Base-by-base conservation (phyloP, 148 eudicot genomes). In the Rhododendron ferrugineum region DNA sequence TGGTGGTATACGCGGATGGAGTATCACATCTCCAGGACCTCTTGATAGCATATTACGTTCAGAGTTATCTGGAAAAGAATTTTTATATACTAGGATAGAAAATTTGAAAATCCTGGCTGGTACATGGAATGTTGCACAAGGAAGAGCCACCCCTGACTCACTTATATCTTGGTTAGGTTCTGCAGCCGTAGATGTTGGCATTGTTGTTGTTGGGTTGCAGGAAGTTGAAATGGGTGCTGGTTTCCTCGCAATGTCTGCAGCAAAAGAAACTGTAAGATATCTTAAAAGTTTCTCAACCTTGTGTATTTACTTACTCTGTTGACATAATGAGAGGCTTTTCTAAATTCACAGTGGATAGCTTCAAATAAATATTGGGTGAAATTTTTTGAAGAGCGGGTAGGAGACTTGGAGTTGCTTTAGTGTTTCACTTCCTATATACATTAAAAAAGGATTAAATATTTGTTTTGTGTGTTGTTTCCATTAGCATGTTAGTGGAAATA, bases 171-270 rank as follows among this genome's bases (percentile, higher is more conserved):
- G 99, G 99, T 80, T 97, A 84, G 98, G 96, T 74, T 92, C 93
- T 85, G 93, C 94, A 6, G 95, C 96, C 64, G 88, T 91, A 54
- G 94, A 93, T 88, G 92, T 89, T 86, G 94, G 91, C 78, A 87
- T 97, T 85, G 90, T 97, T 78, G 92, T 92, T 84, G 98, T 93
- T 85, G 99, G 99, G 73, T 90, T 95, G 72, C 99, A 97, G 92
- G 99, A 97, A 91, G 92, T 97, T 84, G 99, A 97, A 92, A 97
- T 97, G 99, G 98, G 99, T 86, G 99, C 99, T 84, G 99, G 99
- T 85, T 94, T 89, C 89, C 95, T 97, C 28, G 99, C 99, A 54
- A 92, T 97, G 95, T 97, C 99, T 90, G 99, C 99, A 78, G 99
- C 99, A 56, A 97, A 90, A 90, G 99, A 97, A 93, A 93, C 95